These are phyloP conservation scores for Fermentozyma sake DNA, from an alignment of 1,139 yeast species.

Conservation along the genomic window DNA sequence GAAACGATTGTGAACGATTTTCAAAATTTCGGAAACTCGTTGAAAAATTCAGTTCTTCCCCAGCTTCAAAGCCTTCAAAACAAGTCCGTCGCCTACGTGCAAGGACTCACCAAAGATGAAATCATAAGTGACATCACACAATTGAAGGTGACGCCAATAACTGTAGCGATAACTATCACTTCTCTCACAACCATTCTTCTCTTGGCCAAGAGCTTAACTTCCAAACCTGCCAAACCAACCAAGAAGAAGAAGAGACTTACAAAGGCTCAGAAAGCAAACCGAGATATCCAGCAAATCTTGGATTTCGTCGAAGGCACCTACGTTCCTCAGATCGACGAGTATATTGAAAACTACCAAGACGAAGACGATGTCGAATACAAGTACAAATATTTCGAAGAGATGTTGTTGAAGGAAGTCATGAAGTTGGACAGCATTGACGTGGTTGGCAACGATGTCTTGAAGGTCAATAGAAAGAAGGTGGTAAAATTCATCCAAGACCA, in stretches of 20 bases:
- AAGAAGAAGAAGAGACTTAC: slow-evolving; percentile 34
- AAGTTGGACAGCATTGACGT: slow-evolving; percentile 63
- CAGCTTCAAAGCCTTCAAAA: no score
- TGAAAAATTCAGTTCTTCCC: no score
- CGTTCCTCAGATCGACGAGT: slow-evolving; percentile 43
- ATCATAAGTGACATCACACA: slow-evolving; percentile 27
- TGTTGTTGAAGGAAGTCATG: slow-evolving; percentile 61
- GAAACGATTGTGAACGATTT: no score
- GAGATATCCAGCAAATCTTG: slow-evolving; percentile 36
- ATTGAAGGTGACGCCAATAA: slow-evolving; percentile 30
- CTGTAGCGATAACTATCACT: slow-evolving; percentile 31
- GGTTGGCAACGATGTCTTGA: slow-evolving; percentile 43
- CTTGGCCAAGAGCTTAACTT: neutral
- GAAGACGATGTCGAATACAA: slow-evolving; percentile 44
- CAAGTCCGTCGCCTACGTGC: slow-evolving; percentile 6
- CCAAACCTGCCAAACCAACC: slow-evolving; percentile 6
- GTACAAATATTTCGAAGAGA: slow-evolving; percentile 59
- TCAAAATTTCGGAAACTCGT: no score
- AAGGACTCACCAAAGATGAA: slow-evolving; percentile 14
- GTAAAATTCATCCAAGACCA: slow-evolving; percentile 58
- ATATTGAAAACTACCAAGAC: slow-evolving; percentile 29
- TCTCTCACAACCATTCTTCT: slow-evolving; percentile 10
- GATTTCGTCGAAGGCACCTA: slow-evolving; percentile 40
- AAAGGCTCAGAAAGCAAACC: slow-evolving; percentile 42
- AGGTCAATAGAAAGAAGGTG: slow-evolving; percentile 54